phyloP scores from a whole-genome alignment of 306 rosid species.

The Arachis stenosperma region DNA sequence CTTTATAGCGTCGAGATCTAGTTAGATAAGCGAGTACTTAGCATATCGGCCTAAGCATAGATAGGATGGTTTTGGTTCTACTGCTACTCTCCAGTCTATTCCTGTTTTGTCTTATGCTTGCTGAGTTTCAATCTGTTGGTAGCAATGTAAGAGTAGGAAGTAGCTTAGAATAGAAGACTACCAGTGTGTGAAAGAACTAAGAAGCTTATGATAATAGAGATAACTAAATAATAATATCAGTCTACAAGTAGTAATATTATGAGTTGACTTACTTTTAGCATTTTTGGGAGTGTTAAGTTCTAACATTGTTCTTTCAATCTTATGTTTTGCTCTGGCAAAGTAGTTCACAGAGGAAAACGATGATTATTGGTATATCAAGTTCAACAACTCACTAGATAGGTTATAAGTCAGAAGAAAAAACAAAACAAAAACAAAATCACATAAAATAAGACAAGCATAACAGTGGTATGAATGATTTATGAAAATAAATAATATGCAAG shows the following conservation, averaged over 20 bases:
- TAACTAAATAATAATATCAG: slow-evolving; percentile 5
- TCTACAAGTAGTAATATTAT: neutral
- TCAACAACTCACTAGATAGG: neutral
- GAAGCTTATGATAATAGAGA: slow-evolving; percentile 6
- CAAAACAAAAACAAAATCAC: neutral
- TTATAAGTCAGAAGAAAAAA: slow-evolving; percentile 15
- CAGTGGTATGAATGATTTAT: neutral
- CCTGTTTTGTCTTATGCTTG: slow-evolving; percentile 30
- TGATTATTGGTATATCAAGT: neutral
- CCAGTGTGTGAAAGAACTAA: slow-evolving; percentile 10
- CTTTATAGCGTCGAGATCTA: slow-evolving; percentile 27
- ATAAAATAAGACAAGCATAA: neutral
- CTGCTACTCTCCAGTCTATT: slow-evolving; percentile 26
- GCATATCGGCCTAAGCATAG: slow-evolving; percentile 37
- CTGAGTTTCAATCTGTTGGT: slow-evolving; percentile 36
- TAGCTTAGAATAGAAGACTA: slow-evolving; percentile 28
- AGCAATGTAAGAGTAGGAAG: slow-evolving; percentile 41
- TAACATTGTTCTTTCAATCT: slow-evolving; percentile 12
- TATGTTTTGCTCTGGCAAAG: neutral
- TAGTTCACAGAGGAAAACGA: neutral
- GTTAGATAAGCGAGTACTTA: slow-evolving; percentile 21
- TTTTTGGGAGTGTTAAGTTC: neutral
- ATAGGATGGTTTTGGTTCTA: slow-evolving; percentile 44
- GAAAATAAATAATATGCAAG: neutral
- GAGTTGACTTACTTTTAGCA: slow-evolving; percentile 30